phyloP scores from a whole-genome alignment of 2,329 filamentous ascomycete genomes.

The Leptographium wingfieldii region DNA sequence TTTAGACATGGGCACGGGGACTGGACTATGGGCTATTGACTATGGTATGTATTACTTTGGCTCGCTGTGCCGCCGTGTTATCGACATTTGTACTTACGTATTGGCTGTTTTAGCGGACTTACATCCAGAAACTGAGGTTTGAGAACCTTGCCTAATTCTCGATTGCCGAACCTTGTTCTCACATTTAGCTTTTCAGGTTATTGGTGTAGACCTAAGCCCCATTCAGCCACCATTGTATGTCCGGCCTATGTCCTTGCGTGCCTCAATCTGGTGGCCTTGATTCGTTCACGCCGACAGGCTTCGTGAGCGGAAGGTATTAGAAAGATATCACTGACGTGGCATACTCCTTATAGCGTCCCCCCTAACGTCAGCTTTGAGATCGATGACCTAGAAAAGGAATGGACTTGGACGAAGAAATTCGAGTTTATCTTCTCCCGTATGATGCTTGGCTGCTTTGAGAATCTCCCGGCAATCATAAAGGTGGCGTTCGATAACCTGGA shows the following conservation, averaged over 20 bases:
- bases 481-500: constrained; percentile 11
- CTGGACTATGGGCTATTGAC: constrained; percentile 14
- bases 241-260: no score
- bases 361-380: not conserved
- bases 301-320: no score
- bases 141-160: no score
- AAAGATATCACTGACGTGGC: no score
- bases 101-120: no score
- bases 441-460: constrained; percentile 12
- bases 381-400: not conserved
- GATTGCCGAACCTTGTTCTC: no score
- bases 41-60: constrained; percentile 7
- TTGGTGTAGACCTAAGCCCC: constrained; percentile 10
- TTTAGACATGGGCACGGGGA: constrained; percentile 13
- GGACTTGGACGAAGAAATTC: constrained; percentile 6
- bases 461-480: constrained; percentile 4
- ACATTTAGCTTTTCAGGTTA: not conserved
- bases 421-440: constrained; percentile 14
- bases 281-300: not conserved
- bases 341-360: not conserved
- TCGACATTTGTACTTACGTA: no score
- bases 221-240: constrained; percentile 9
- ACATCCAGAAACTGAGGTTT: no score
- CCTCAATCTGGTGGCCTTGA: not conserved
- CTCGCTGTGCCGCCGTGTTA: no score